phyloP scores from a whole-genome alignment of 805 yeast genomes.

The Scheffersomyces coipomensis region DNA sequence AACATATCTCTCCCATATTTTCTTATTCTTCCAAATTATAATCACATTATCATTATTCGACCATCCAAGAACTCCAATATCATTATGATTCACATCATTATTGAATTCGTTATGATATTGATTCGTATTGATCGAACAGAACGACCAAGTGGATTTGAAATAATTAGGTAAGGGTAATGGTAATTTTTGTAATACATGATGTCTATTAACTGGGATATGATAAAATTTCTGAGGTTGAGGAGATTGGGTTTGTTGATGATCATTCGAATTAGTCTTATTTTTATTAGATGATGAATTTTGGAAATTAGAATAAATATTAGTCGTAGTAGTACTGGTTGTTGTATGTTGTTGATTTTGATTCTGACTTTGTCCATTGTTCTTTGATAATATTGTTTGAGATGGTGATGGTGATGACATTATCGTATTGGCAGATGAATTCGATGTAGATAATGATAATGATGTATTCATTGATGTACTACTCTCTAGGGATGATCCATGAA shows the following conservation, averaged over 20 bases:
- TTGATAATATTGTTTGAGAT: too few species aligned
- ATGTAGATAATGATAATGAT: not conserved
- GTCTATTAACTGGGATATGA: slow-evolving; percentile 42
- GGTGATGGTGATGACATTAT: too few species aligned
- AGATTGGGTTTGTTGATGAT: slow-evolving; percentile 2
- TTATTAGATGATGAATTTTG: slow-evolving; percentile 6
- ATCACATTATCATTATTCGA: slow-evolving; percentile 69
- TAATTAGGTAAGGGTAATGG: slow-evolving; percentile 70
- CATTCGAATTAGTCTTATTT: slow-evolving; percentile 4
- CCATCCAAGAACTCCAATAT: slow-evolving; percentile 60
- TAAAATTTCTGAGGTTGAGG: too few species aligned
- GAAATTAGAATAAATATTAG: not conserved
- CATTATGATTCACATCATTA: slow-evolving; percentile 16
- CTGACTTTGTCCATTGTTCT: not conserved
- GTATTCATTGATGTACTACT: slow-evolving; percentile 1
- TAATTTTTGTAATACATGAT: slow-evolving; percentile 62
- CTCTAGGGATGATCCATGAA: not conserved
- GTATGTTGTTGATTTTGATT: slow-evolving; percentile 8
- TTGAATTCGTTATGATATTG: slow-evolving; percentile 29
- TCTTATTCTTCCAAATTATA: slow-evolving; percentile 69
- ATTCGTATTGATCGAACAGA: slow-evolving; percentile 65
- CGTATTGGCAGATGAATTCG: not conserved
- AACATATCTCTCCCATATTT: slow-evolving; percentile 84
- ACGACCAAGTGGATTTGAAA: slow-evolving; percentile 85
- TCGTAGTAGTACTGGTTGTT: slow-evolving; percentile 10